These are phyloP conservation scores for Aureobasidium sp. DNA, from an alignment of 2,329 filamentous ascomycete species.

Conservation along the genomic window DNA sequence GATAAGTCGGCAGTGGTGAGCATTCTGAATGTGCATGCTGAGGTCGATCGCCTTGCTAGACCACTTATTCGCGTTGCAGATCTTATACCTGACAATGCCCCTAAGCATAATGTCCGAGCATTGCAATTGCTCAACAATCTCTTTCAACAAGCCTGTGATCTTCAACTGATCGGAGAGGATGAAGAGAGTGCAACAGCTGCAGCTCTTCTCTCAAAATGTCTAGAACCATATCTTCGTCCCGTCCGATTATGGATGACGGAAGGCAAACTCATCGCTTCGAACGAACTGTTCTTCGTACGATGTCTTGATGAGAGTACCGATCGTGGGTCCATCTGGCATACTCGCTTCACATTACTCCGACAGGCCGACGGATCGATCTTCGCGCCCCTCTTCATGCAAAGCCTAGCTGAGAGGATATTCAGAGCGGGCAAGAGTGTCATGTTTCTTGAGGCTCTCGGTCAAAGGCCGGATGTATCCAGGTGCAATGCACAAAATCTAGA, in stretches of 20 bases:
- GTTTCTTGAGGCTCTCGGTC: conserved; percentile 78
- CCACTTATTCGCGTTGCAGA: conserved; percentile 67
- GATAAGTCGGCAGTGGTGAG: conserved; percentile 67
- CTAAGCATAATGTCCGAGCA: conserved; percentile 46
- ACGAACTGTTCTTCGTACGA: conserved; percentile 81
- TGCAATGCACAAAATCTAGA: background rate
- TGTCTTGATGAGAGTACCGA: conserved; percentile 64
- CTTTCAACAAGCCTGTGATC: conserved; percentile 73
- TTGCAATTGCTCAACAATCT: conserved; percentile 84
- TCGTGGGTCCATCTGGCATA: conserved; percentile 76
- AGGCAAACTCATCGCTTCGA: conserved; percentile 68
- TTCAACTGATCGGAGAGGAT: conserved; percentile 74
- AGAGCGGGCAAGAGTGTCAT: conserved; percentile 90
- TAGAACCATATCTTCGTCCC: conserved; percentile 83
- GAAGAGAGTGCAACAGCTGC: conserved; percentile 69
- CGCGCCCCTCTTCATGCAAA: conserved; percentile 79
- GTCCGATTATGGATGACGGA: conserved; percentile 87
- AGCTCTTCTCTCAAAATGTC: conserved; percentile 80
- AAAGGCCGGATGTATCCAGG: conserved; percentile 29
- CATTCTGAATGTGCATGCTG: conserved; percentile 66
- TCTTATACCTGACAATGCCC: conserved; percentile 66
- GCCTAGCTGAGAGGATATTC: conserved; percentile 77
- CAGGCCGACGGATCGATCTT: conserved; percentile 68
- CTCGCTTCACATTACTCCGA: conserved; percentile 73
- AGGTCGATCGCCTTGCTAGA: conserved; percentile 60